These are phyloP conservation scores for Toxoplasma gondii DNA, from an alignment of 169 alveolate genomes.

Conservation along the genomic window DNA sequence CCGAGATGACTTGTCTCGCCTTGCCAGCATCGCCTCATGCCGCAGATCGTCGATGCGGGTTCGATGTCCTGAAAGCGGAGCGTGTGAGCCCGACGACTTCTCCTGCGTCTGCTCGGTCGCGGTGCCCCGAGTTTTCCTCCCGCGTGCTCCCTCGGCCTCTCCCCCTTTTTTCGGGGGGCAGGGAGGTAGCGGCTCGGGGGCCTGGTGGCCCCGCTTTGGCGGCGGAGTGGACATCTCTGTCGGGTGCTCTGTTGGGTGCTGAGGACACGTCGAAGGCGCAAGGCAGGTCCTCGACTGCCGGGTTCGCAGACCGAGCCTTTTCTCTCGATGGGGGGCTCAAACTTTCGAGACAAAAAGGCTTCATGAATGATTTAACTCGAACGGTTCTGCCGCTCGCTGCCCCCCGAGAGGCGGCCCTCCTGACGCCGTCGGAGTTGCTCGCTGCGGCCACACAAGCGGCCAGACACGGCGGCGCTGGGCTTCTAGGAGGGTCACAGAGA, in stretches of 20 bases:
- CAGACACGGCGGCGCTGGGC: background rate
- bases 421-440: constrained; percentile 20
- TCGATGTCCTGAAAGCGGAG: background rate
- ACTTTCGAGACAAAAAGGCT: background rate
- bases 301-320: background rate
- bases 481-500: background rate
- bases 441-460: constrained; percentile 16
- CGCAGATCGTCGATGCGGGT: background rate
- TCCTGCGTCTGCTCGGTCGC: background rate
- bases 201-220: background rate
- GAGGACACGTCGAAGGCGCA: background rate
- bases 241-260: background rate
- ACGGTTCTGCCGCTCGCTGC: background rate
- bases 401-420: constrained; percentile 11
- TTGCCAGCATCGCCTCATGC: background rate
- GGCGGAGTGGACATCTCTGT: background rate
- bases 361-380: background rate
- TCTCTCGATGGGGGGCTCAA: background rate
- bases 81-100: background rate
- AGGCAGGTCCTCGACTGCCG: background rate
- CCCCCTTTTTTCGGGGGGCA: background rate
- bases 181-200: background rate
- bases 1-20: background rate
- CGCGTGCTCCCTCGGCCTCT: background rate
- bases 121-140: background rate